Evolutionary conservation across 805 yeast genomes (phyloP).

Genomic region (Brettanomyces custersianus): DNA sequence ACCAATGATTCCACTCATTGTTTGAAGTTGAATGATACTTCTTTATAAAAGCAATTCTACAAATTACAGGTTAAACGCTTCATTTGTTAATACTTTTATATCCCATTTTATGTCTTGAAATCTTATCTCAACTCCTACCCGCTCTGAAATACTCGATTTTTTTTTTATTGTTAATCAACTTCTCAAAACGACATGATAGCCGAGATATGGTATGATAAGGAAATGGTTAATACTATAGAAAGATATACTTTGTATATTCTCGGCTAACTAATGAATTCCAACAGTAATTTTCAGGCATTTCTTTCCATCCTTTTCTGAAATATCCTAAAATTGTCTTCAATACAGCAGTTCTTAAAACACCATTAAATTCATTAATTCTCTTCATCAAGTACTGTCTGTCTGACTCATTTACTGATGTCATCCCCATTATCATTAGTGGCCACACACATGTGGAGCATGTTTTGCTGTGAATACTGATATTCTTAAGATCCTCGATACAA

Average conservation of each 20-base stretch:
- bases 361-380: constrained; percentile 8
- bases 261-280: neutral
- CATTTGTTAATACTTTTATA: too few species aligned
- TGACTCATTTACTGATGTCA: constrained; percentile 4
- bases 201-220: too few species aligned
- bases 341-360: constrained; percentile 7
- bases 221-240: neutral
- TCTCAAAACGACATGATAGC: too few species aligned
- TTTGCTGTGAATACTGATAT: constrained; percentile 8
- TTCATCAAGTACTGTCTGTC: constrained; percentile 10
- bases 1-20: too few species aligned
- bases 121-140: too few species aligned
- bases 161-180: too few species aligned
- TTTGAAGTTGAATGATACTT: too few species aligned
- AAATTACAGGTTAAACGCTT: too few species aligned
- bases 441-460: constrained; percentile 8
- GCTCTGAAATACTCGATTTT: too few species aligned
- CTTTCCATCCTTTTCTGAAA: constrained; percentile 10
- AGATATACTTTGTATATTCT: neutral
- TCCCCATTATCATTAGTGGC: constrained; percentile 13
- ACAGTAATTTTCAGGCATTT: constrained; percentile 1
- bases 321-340: constrained; percentile 6
- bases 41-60: too few species aligned
- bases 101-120: too few species aligned
- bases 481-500: constrained; percentile 5